Conservation (phyloP, 148 eudicot species). For the Vaccinium darrowii region DNA sequence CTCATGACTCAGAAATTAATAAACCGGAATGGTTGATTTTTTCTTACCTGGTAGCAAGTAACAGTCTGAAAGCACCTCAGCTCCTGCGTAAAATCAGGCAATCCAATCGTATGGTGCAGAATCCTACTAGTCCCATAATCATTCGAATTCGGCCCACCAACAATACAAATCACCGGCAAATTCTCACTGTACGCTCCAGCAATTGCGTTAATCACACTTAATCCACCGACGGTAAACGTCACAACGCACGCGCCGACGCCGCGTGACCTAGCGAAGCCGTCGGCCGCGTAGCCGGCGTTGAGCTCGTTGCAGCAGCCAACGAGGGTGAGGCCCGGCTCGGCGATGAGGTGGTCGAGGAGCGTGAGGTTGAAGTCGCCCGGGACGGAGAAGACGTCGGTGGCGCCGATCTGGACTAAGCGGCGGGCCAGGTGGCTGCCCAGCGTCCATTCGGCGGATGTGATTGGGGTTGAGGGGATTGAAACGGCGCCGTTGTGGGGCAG, state of each 20-base stretch:
- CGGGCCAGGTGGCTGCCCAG: slow-evolving; percentile 27
- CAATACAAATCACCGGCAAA: slow-evolving; percentile 77
- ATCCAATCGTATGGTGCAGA: slow-evolving; percentile 78
- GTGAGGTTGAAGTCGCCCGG: slow-evolving; percentile 88
- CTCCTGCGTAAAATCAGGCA: slow-evolving; percentile 87
- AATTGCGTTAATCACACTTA: slow-evolving; percentile 76
- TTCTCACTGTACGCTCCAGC: slow-evolving; percentile 92
- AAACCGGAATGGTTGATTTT: neutral
- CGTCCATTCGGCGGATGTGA: neutral
- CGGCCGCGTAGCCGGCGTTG: slow-evolving; percentile 94
- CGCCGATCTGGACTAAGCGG: slow-evolving; percentile 48
- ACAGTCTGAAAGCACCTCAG: slow-evolving; percentile 68
- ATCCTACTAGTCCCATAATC: slow-evolving; percentile 77
- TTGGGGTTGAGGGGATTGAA: neutral
- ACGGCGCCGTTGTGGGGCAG: slow-evolving; percentile 23
- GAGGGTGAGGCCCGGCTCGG: slow-evolving; percentile 68
- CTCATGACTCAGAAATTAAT: too few species aligned
- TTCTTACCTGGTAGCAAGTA: slow-evolving; percentile 74
- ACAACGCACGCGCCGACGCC: slow-evolving; percentile 89
- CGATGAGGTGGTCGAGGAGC: slow-evolving; percentile 72
- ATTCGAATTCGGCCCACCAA: slow-evolving; percentile 83
- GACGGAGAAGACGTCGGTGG: slow-evolving; percentile 66
- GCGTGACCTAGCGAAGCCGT: slow-evolving; percentile 69
- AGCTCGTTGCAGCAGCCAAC: slow-evolving; percentile 95
- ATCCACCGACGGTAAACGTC: slow-evolving; percentile 86